These are phyloP conservation scores for Monilinia aucupariae DNA, from an alignment of 2,329 filamentous ascomycete species.

Conservation along the genomic window DNA sequence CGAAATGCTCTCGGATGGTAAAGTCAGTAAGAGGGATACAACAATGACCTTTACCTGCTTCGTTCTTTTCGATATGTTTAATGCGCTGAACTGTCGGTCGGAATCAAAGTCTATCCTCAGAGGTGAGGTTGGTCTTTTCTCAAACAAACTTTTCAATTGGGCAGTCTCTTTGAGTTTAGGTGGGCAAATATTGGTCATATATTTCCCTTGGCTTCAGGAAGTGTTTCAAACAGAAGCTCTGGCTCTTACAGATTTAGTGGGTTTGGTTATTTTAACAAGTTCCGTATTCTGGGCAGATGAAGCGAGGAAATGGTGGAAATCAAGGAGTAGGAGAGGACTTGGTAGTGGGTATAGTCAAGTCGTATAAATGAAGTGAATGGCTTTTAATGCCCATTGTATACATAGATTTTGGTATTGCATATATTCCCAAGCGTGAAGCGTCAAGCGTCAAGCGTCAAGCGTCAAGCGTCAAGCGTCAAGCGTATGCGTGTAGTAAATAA, in stretches of 20 bases:
- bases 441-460: neutral
- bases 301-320: slow-evolving; percentile 70
- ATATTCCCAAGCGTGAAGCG: slow-evolving; percentile 9
- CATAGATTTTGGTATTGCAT: slow-evolving; percentile 17
- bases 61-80: slow-evolving; percentile 99
- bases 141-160: slow-evolving; percentile 94
- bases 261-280: slow-evolving; percentile 72
- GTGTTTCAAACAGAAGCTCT: slow-evolving; percentile 95
- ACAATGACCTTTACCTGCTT: slow-evolving; percentile 99
- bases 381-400: slow-evolving; percentile 17
- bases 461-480: neutral
- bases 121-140: slow-evolving; percentile 76
- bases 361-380: slow-evolving; percentile 41
- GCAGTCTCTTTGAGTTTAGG: slow-evolving; percentile 79
- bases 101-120: slow-evolving; percentile 83
- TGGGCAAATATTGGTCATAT: slow-evolving; percentile 87
- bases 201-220: slow-evolving; percentile 86
- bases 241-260: slow-evolving; percentile 64
- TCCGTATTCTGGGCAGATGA: slow-evolving; percentile 95
- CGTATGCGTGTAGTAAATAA: slow-evolving; percentile 14
- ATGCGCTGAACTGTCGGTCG: slow-evolving; percentile 86
- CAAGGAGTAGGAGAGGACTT: slow-evolving; percentile 49
- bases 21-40: slow-evolving; percentile 87
- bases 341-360: slow-evolving; percentile 60
- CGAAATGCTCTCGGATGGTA: slow-evolving; percentile 80